Evolutionary conservation across 2,329 filamentous ascomycete species (phyloP), one percentile per base, ranked within the genome.

Genomic region (Alternaria metachromatica): DNA sequence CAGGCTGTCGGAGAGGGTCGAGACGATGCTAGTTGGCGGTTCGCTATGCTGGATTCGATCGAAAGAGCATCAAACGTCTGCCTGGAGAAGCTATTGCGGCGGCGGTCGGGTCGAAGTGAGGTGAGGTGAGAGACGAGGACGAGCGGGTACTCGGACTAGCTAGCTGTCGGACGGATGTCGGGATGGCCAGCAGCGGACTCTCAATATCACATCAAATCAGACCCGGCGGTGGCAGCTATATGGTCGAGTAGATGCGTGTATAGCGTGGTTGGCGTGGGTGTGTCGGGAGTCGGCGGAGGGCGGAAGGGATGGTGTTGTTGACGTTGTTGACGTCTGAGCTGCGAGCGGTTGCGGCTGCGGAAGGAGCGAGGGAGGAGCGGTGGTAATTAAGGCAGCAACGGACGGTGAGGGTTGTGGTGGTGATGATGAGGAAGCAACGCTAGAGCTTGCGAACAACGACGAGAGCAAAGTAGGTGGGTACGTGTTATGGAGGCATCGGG

Each of bases 171-270:
- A 60, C 28, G 53, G 64, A 60, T 69, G 60, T 73, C 66, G 67
- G 68, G 66, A 68, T 72, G 58, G 71, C 72, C 75, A 71, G 70
- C 70, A 77, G 70, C 67, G 48, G 61, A 63, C 67, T 69, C 66
- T 67, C 58, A 43, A 10, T 51, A 66, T 75, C 68, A 75, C 73
- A 77, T 80, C 78, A 78, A 78, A 74, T 73, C 72, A 73, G 55
- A 64, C 63, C 70, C 65, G 60, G 69, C 63, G 68, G 46, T 60
- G 60, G 63, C 41, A 55, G 58, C 65, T 65, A 72, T 76, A 76
- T 76, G 72, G 72, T 68, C 65, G 73, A 72, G 74, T 73, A 72
- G 70, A 76, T 74, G 67, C 64, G 72, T 63, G 71, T 75, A 64
- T 68, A 71, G 76, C 72, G 73, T 64, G 62, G 65, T 65, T 55